Evolutionary conservation across 129 eudicot species (phyloP).

Genomic region (Kitagawia praeruptora): DNA sequence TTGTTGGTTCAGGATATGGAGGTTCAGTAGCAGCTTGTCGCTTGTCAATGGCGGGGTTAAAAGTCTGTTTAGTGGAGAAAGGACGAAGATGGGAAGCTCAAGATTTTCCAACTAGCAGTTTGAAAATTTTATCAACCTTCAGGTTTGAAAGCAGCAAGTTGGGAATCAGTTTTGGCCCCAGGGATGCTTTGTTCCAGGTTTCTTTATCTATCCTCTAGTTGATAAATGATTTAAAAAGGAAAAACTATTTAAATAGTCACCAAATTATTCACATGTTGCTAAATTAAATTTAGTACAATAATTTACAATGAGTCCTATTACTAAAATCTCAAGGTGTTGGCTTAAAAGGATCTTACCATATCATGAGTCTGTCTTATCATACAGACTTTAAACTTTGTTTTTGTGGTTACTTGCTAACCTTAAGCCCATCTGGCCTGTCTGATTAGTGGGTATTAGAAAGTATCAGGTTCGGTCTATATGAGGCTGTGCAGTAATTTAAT

Average conservation of each 20-base stretch:
- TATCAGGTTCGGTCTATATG: background rate
- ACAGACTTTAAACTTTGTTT: no score
- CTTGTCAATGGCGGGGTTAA: conserved; percentile 31
- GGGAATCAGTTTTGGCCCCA: conserved; percentile 23
- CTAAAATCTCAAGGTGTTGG: no score
- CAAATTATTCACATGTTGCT: background rate
- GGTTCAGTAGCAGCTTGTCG: conserved; percentile 46
- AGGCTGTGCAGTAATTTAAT: background rate
- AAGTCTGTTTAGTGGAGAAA: conserved; percentile 40
- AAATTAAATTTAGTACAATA: background rate
- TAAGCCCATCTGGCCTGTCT: background rate
- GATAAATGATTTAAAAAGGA: background rate
- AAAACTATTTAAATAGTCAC: background rate
- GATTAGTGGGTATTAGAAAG: background rate
- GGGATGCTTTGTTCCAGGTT: conserved; percentile 28
- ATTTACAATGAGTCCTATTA: background rate
- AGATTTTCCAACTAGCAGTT: conserved; percentile 31
- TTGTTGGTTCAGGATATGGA: conserved; percentile 41
- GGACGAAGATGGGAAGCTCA: conserved; percentile 36
- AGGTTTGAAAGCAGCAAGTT: conserved; percentile 24
- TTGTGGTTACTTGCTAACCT: background rate
- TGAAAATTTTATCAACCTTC: conserved; percentile 18
- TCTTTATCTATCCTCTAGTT: background rate
- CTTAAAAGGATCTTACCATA: no score
- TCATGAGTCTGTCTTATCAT: background rate